phyloP scores from a whole-genome alignment of 2,329 filamentous ascomycete genomes.

The Paraphoma chrysanthemicola region DNA sequence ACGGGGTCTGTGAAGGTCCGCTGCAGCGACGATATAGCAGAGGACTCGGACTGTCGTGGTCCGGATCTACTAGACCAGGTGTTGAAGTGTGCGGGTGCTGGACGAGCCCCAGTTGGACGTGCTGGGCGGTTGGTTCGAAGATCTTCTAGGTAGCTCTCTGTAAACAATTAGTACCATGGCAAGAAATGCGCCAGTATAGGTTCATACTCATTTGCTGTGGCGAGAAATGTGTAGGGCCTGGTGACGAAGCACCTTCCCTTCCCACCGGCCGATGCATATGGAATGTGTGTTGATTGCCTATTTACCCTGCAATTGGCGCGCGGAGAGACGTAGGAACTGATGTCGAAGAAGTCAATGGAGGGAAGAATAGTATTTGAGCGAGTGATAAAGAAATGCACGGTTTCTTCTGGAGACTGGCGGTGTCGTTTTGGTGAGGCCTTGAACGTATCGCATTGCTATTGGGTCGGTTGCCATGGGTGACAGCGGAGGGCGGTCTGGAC shows the following conservation, averaged over 20 bases:
- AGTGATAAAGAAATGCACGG: conserved; percentile 13
- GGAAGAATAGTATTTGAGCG: conserved; percentile 7
- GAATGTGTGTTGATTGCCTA: conserved; percentile 28
- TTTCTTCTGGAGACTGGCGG: conserved; percentile 30
- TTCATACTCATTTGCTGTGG: conserved; percentile 48
- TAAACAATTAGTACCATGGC: conserved; percentile 22
- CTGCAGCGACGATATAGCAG: conserved; percentile 34
- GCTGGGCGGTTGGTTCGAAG: conserved; percentile 72
- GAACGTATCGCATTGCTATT: conserved; percentile 32
- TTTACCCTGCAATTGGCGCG: conserved; percentile 15
- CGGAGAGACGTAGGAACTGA: background rate
- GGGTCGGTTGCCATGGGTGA: conserved; percentile 30
- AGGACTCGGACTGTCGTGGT: conserved; percentile 30
- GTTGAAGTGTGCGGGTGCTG: conserved; percentile 61
- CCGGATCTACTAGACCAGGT: conserved; percentile 42
- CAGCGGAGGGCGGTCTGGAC: conserved; percentile 25
- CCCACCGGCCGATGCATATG: conserved; percentile 43
- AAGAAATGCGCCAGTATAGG: conserved; percentile 8
- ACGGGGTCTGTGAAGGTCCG: conserved; percentile 32
- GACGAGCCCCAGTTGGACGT: conserved; percentile 75
- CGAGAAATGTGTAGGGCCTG: conserved; percentile 46
- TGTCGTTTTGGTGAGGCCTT: conserved; percentile 38
- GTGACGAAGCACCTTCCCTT: conserved; percentile 44
- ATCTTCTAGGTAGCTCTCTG: conserved; percentile 74
- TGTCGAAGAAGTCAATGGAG: background rate